Evolutionary conservation across 495 filamentous ascomycete genomes (phyloP), one percentile per base, ranked within the genome.

Genomic region (Aspergillus baeticus): DNA sequence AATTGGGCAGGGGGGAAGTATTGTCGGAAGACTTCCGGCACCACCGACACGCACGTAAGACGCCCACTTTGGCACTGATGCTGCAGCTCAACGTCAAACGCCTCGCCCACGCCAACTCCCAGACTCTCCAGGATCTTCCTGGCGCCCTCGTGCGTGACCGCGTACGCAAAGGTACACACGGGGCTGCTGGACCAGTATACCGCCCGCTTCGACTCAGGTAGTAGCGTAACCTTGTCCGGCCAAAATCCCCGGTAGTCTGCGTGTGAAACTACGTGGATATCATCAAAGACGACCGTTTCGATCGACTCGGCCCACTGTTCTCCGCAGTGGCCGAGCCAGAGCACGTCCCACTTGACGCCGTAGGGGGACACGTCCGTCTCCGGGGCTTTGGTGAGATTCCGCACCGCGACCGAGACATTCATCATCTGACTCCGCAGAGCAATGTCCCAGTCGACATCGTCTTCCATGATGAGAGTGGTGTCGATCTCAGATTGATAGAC

Each of bases 391-490:
- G 26, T 29, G 4, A 29, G 26, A 29, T 29, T 29, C 8, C 26
- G 26, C 26, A 29, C 26, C 26, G 26, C 34, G 31, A 37, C 69
- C 38, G 45, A 79, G 26, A 29, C 8, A 79, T 76, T 77, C 63
- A 62, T 75, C 5, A 83, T 67, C 54, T 82, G 80, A 7, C 65
- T 54, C 37, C 72, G 72, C 37, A 83, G 63, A 13, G 63, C 57
- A 3, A 80, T 60, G 43, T 81, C 77, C 80, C 80, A 82, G 58
- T 82, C 80, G 6, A 68, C 67, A 43, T 82, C 80, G 47, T 82
- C 80, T 62, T 82, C 80, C 37, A 82, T 36, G 10, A 82, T 74
- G 6, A 53, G 50, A 14, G 50, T 36, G 14, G n/a, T 53, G 37
- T 29, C 26, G 4, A 29, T 29, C 26, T 29, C 26, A 8, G 22